Percentiles rank a stretch among this genome's conserved stretches.
phyloP scores from a whole-genome alignment of 2,329 filamentous ascomycete species.

The Neospermospora avenae region DNA sequence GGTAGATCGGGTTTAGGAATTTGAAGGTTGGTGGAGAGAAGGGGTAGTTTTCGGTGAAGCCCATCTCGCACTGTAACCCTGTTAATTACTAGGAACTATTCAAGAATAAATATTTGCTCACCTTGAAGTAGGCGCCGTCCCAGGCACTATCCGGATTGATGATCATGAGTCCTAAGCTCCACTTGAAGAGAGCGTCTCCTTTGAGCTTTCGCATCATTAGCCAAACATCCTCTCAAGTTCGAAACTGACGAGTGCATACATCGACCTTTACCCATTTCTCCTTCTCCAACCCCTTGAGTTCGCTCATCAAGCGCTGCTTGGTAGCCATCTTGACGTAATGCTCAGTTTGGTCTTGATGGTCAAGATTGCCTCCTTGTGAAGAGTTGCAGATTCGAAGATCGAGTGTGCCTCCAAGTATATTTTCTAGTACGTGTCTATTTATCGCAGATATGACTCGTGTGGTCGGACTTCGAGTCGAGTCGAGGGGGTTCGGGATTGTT shows the following conservation, averaged over 20 bases:
- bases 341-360: slow-evolving; percentile 9
- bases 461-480: neutral
- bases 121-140: slow-evolving; percentile 87
- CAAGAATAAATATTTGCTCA: slow-evolving; percentile 30
- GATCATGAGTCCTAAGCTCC: slow-evolving; percentile 86
- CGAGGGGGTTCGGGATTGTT: neutral
- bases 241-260: slow-evolving; percentile 53
- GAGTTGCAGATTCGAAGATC: neutral
- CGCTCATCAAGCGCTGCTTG: slow-evolving; percentile 81
- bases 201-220: slow-evolving; percentile 47
- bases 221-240: neutral
- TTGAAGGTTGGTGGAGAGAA: slow-evolving; percentile 86
- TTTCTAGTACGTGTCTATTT: neutral
- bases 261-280: slow-evolving; percentile 95
- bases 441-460: slow-evolving; percentile 11
- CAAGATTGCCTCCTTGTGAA: slow-evolving; percentile 9
- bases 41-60: slow-evolving; percentile 84
- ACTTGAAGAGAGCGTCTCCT: slow-evolving; percentile 77
- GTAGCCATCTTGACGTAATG: slow-evolving; percentile 27
- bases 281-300: slow-evolving; percentile 76
- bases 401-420: neutral
- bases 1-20: slow-evolving; percentile 76
- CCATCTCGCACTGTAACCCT: slow-evolving; percentile 66
- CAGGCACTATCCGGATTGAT: slow-evolving; percentile 90
- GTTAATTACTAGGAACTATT: slow-evolving; percentile 5